Evolutionary conservation across 2,329 filamentous ascomycete genomes (phyloP), one percentile per base, ranked within the genome.

Genomic region (Aspergillus floridensis): DNA sequence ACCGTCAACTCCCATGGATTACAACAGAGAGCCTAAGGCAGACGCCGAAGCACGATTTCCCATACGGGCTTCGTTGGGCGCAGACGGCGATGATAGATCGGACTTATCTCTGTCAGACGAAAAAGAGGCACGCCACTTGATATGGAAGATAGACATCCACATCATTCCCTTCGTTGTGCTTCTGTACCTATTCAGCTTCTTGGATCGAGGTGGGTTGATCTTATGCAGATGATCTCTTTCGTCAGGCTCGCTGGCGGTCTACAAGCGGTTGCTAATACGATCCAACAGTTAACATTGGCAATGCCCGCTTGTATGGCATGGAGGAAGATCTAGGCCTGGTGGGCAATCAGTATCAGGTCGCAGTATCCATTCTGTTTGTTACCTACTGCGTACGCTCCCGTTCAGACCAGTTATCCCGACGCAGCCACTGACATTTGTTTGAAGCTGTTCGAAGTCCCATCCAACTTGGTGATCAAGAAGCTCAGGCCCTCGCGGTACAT

Each of bases 151-250:
- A 49, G 77, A 79, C 57, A 24, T 71, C 22, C 72, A 77, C 58
- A 74, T 79, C 58, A 65, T 79, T 47, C 77, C 77, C 1, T 73
- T 77, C 26, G 69, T 78, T 11, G 73, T 79, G 47, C 61, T 76
- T 22, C 60, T 79, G 16, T 93, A 93, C 70, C 80, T 92, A 14
- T 86, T 92, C 65, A 89, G 86, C 65, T 93, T 92, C 70, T 76
- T 93, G 8, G 90, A 92, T 70, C 81, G 89, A 72, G 80, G 76
- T 65, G 52, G 26, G 64, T 62, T 46, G 29, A 46, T 24, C 38
- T 3, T n/a, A n/a, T 21, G 19, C 51, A 24, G 21, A 29, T 26
- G 16, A 21, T 5, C 8, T 38, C 22, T n/a, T n/a, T 3, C 4
- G 21, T 14, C 31, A 48, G 51, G 35, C 32, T 55, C 29, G n/a